Conservation (phyloP, 2,329 filamentous ascomycete species). For the Pseudogymnoascus sp. region DNA sequence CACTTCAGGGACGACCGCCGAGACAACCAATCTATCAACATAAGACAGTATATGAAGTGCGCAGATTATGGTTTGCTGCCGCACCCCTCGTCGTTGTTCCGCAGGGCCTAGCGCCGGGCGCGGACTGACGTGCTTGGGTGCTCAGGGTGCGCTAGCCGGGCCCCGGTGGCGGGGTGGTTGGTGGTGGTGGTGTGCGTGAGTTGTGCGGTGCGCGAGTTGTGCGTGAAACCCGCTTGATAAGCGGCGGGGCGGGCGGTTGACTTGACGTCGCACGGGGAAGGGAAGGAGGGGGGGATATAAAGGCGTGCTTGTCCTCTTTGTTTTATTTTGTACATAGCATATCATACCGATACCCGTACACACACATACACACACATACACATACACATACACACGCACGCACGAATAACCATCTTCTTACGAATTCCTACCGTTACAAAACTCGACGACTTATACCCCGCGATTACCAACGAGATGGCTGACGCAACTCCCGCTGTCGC, state of each 20-base stretch:
- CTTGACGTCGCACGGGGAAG: not conserved
- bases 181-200: not conserved
- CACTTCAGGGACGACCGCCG: not conserved
- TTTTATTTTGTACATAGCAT: not conserved
- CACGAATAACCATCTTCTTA: not conserved
- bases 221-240: not conserved
- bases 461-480: not conserved
- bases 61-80: not conserved
- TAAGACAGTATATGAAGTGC: not conserved
- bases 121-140: not conserved
- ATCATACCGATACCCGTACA: not conserved
- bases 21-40: not conserved
- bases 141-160: not conserved
- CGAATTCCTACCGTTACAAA: not conserved
- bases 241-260: not conserved
- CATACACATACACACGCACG: not conserved
- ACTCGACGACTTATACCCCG: not conserved
- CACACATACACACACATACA: not conserved
- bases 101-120: not conserved
- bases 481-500: not conserved
- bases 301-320: not conserved
- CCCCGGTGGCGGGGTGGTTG: not conserved
- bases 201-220: constrained; percentile 1
- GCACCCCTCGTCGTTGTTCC: not conserved
- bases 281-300: not conserved